phyloP scores from a whole-genome alignment of 2,329 filamentous ascomycete genomes.

The Ascochyta clinopodiicola region DNA sequence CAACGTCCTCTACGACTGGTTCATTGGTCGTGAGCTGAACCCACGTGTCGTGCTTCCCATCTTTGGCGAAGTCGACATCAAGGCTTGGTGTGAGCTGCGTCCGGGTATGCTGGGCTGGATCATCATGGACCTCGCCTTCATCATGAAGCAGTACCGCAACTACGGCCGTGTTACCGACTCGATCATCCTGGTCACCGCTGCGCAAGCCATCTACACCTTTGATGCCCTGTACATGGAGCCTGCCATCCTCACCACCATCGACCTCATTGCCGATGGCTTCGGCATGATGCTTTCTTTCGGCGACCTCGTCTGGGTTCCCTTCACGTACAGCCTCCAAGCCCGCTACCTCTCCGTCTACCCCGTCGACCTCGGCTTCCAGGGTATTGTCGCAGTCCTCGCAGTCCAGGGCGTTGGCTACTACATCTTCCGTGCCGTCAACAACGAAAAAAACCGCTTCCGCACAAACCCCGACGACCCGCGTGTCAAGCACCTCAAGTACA shows the following conservation, averaged over 20 bases:
- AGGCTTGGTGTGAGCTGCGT: constrained; percentile 87
- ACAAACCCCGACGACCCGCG: constrained; percentile 82
- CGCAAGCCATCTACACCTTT: constrained; percentile 83
- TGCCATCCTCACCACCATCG: constrained; percentile 90
- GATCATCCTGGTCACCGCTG: constrained; percentile 77
- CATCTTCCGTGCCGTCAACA: constrained; percentile 94
- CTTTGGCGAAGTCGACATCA: constrained; percentile 87
- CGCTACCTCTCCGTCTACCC: constrained; percentile 86
- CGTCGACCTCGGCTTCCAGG: constrained; percentile 73
- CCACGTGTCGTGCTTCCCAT: constrained; percentile 80
- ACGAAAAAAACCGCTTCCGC: constrained; percentile 93
- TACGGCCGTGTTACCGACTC: constrained; percentile 86
- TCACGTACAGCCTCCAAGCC: constrained; percentile 83
- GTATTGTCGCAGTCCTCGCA: constrained; percentile 68
- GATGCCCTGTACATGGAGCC: constrained; percentile 88
- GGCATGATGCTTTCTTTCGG: constrained; percentile 95
- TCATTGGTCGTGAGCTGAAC: constrained; percentile 94
- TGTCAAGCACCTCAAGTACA: constrained; percentile 81
- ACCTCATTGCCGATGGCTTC: constrained; percentile 91
- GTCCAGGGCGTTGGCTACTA: constrained; percentile 78
- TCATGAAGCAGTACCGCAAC: constrained; percentile 85
- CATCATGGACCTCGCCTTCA: constrained; percentile 81
- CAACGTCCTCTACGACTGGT: constrained; percentile 93
- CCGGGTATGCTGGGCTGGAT: constrained; percentile 91
- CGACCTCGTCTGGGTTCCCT: constrained; percentile 91